phyloP scores from a whole-genome alignment of 306 rosid genomes.

The Corylus americana region DNA sequence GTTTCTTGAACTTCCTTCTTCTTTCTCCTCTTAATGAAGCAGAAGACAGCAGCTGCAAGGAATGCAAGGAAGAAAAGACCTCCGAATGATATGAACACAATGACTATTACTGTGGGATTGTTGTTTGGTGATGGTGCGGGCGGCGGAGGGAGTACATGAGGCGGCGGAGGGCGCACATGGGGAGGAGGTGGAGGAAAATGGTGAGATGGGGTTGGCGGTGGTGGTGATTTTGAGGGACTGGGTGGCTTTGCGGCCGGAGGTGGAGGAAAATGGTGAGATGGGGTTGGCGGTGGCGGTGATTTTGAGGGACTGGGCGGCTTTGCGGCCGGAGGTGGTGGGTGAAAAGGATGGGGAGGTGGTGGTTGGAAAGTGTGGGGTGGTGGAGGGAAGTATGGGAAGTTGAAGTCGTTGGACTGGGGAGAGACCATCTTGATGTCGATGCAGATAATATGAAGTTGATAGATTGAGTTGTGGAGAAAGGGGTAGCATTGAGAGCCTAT shows the following conservation, averaged over 20 bases:
- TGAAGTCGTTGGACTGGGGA: slow-evolving; percentile 27
- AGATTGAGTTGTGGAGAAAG: slow-evolving; percentile 17
- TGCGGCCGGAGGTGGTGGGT: background rate
- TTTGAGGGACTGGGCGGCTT: slow-evolving; percentile 19
- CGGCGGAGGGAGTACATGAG: slow-evolving; percentile 42
- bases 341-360: too few species aligned
- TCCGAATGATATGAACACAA: slow-evolving; percentile 57
- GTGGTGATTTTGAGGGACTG: slow-evolving; percentile 26
- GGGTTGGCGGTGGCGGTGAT: slow-evolving; percentile 29
- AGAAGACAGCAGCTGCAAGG: slow-evolving; percentile 57
- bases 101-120: slow-evolving; percentile 53
- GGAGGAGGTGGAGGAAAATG: slow-evolving; percentile 42
- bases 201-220: slow-evolving; percentile 36
- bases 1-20: slow-evolving; percentile 47
- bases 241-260: background rate
- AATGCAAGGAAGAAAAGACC: slow-evolving; percentile 55
- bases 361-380: slow-evolving; percentile 7
- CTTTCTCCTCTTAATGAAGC: slow-evolving; percentile 52
- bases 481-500: slow-evolving; percentile 18
- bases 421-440: slow-evolving; percentile 43
- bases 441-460: background rate
- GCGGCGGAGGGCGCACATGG: slow-evolving; percentile 29
- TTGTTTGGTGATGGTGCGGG: slow-evolving; percentile 56
- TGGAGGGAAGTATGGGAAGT: slow-evolving; percentile 35
- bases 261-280: slow-evolving; percentile 22